Base-by-base conservation (phyloP, 164 flowering plant genomes). In the Sedum album region DNA sequence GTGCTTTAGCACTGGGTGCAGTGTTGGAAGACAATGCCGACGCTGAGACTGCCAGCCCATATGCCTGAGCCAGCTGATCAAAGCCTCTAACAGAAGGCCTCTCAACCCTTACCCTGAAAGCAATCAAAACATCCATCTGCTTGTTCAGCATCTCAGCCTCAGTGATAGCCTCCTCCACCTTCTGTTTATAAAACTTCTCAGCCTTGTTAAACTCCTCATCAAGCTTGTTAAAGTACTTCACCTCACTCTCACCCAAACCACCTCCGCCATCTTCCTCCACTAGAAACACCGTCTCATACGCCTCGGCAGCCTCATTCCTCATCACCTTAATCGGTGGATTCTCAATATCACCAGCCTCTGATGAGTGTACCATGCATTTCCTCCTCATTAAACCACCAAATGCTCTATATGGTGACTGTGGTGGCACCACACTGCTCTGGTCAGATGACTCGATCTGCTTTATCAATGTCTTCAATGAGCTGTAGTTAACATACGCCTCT, bases 401-500 rank as follows among this genome's bases (percentile, higher is more conserved):
- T 17, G 83, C 80, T 68, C 85, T 66, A 72, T 82, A 81, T 8
- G 80, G 66, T 0, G 88, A 66, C 0, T 65, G 23, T 67, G 67
- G 73, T n/a, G 85, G 66, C 39, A 33, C 73, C 17, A 79, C 62
- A 42, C 10, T 66, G 31, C 30, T 61, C 21, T 38, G 57, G 31
- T 78, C 44, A 3, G 80, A 60, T 10, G 76, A 57, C 67, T 28
- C 62, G 60, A 82, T 69, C 1, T 78, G 76, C 72, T 84, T 82
- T 25, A 84, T 55, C 6, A 75, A 46, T 39, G 62, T 65, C 30
- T 82, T 84, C 28, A 84, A 77, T 44, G 23, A 69, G 31, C 74
- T 48, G 71, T 82, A 84, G 51, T 89, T 78, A 85, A 87, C 82
- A 81, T 89, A 86, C 0, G 91, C 85, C 51, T 73, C 80, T 48